Evolutionary conservation across 805 yeast species (phyloP), one percentile per base, ranked within the genome.

Genomic region (Saturnispora ahearnii): DNA sequence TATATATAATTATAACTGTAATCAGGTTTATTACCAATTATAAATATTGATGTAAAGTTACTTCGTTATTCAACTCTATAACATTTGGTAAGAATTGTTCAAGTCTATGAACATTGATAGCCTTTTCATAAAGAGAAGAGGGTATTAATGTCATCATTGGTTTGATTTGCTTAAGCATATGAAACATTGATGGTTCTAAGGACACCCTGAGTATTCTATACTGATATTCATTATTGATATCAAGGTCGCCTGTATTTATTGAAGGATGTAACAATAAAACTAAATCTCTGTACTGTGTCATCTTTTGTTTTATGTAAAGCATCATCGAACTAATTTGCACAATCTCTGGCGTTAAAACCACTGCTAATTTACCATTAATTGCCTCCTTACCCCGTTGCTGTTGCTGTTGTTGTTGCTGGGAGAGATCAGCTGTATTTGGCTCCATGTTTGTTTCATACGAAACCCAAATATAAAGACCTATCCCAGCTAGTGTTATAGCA

Each of bases 101-200:
- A 9, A 47, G 24, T 3, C 41, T 15, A 22, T 47, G 41, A 3
- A 11, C 29, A 8, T 41, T 41, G 2, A 47, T 4, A 6, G 45
- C 45, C 6, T 2, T 21, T n/a, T 26, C 12, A 9, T 21, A 12
- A 13, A 41, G 12, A 5, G n/a, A 24, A 9, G 9, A 15, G 2
- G 50, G 50, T 5, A 47, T 10, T 5, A 24, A 28, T 6, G 24
- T 31, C 8, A 33, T 26, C 8, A 30, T 11, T 15, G 50, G 50
- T 21, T 24, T 28, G 29, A 47, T 26, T 7, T 78, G 82, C 53
- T 77, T 78, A 22, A 78, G 66, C n/a, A 80, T 68, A 34, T 81
- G 78, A 65, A 77, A 73, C 11, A 78, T 60, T 2, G 84, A 82
- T 11, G 62, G 65, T 48, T 66, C 66, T 0, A 76, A 71, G n/a